phyloP scores from a whole-genome alignment of 179 eudicot species.

The Actinidia polygama region DNA sequence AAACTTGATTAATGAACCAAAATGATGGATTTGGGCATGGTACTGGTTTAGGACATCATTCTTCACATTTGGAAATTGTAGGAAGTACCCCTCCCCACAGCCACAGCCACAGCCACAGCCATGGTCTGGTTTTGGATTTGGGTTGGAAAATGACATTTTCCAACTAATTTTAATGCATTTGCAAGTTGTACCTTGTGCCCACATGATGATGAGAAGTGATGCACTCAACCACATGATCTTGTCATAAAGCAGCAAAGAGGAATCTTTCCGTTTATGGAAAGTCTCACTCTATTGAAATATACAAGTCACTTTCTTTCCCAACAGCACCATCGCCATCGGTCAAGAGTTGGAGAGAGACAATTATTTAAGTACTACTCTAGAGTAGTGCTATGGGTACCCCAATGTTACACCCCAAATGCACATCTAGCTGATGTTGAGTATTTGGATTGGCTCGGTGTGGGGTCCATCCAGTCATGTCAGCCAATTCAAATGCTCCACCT shows the following conservation, averaged over 20 bases:
- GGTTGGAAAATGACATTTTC: background rate
- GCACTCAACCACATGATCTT: conserved; percentile 26
- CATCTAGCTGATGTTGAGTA: too few species aligned
- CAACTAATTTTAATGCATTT: conserved; percentile 6
- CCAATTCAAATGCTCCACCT: background rate
- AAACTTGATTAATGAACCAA: too few species aligned
- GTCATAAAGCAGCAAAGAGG: conserved; percentile 23
- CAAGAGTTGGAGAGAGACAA: conserved; percentile 6
- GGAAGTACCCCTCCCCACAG: too few species aligned
- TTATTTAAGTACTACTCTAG: background rate
- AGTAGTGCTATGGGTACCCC: too few species aligned
- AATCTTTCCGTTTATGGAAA: conserved; percentile 50
- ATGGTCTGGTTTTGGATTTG: too few species aligned
- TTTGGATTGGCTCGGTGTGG: too few species aligned
- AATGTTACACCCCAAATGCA: too few species aligned
- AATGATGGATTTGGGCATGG: too few species aligned
- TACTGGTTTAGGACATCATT: too few species aligned
- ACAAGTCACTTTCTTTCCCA: conserved; percentile 42
- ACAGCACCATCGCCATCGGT: conserved; percentile 6
- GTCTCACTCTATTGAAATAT: conserved; percentile 18
- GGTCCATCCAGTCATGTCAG: background rate
- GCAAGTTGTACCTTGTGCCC: background rate
- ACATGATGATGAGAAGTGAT: conserved; percentile 31
- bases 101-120: too few species aligned
- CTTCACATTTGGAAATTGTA: too few species aligned